Evolutionary conservation across 2,329 filamentous ascomycete species (phyloP).

Genomic region (Elsinoe necatrix): DNA sequence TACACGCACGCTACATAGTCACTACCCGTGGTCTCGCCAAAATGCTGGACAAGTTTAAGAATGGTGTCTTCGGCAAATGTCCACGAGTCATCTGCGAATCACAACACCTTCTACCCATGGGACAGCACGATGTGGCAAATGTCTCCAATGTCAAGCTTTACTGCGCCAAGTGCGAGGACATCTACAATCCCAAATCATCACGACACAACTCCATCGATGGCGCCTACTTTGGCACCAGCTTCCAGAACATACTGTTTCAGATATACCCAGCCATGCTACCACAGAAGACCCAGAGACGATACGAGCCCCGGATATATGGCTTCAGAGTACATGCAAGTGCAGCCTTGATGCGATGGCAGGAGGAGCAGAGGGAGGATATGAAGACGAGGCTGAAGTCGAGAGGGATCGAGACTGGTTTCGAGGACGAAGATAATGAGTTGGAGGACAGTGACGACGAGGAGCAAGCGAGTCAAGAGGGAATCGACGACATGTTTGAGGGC

Average conservation of each 20-base stretch:
- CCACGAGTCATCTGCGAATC: conserved; percentile 91
- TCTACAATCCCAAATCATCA: conserved; percentile 97
- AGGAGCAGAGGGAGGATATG: conserved; percentile 71
- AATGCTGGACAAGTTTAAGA: conserved; percentile 99
- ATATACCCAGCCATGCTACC: conserved; percentile 89
- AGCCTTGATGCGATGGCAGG: conserved; percentile 85
- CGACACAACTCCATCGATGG: conserved; percentile 93
- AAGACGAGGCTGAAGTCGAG: conserved; percentile 62
- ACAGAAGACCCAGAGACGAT: conserved; percentile 73
- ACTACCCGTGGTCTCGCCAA: conserved; percentile 89
- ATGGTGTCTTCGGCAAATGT: conserved; percentile 95
- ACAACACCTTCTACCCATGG: conserved; percentile 89
- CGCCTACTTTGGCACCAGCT: conserved; percentile 95
- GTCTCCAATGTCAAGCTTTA: conserved; percentile 91
- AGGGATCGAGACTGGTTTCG: conserved; percentile 68
- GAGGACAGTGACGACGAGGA: conserved; percentile 51
- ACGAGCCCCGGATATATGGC: conserved; percentile 84
- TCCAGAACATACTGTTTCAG: conserved; percentile 98
- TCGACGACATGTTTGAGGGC: conserved; percentile 37
- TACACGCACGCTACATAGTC: conserved; percentile 94
- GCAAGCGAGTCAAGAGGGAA: conserved; percentile 46
- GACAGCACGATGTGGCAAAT: conserved; percentile 80
- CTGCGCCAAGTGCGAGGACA: conserved; percentile 93
- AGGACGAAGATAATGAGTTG: conserved; percentile 55
- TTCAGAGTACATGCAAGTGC: conserved; percentile 92